Evolutionary conservation across 139 green algal genomes (phyloP).

Genomic region (Desmodesmus armatus): DNA sequence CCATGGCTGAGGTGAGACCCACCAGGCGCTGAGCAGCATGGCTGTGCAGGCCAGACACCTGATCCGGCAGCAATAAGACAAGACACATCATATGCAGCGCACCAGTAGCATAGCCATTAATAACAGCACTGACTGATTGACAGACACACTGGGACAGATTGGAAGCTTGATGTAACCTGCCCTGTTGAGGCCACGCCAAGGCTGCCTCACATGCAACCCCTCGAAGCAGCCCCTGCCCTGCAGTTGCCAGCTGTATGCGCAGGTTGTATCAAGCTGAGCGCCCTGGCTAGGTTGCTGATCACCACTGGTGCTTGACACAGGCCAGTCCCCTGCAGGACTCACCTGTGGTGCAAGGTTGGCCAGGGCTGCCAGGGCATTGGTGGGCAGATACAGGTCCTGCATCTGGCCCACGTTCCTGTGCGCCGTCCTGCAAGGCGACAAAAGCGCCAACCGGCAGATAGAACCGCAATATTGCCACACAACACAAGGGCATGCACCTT

Average conservation of each 20-base stretch:
- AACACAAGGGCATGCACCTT: no score
- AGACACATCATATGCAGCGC: background rate
- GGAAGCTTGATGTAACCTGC: no score
- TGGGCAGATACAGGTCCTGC: constrained; percentile 88
- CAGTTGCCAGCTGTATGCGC: no score
- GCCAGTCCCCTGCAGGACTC: background rate
- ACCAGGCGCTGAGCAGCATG: constrained; percentile 86
- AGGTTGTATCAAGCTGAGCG: no score
- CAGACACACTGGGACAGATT: background rate
- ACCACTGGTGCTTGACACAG: no score
- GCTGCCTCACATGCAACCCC: no score
- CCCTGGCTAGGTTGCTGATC: no score
- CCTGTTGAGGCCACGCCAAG: no score
- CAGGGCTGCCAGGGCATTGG: constrained; percentile 90
- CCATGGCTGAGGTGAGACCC: constrained; percentile 73
- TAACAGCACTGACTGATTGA: background rate
- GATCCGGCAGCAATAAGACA: background rate
- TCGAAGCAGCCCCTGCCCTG: no score
- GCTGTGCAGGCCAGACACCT: constrained; percentile 69
- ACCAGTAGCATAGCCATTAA: background rate
- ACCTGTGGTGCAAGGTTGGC: constrained; percentile 88
- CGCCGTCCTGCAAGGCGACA: constrained; percentile 51
- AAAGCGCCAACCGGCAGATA: background rate
- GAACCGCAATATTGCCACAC: no score
- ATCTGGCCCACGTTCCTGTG: constrained; percentile 77